phyloP scores from a whole-genome alignment of 176 grass and related monocot species.

The Echinochloa phyllopogon region DNA sequence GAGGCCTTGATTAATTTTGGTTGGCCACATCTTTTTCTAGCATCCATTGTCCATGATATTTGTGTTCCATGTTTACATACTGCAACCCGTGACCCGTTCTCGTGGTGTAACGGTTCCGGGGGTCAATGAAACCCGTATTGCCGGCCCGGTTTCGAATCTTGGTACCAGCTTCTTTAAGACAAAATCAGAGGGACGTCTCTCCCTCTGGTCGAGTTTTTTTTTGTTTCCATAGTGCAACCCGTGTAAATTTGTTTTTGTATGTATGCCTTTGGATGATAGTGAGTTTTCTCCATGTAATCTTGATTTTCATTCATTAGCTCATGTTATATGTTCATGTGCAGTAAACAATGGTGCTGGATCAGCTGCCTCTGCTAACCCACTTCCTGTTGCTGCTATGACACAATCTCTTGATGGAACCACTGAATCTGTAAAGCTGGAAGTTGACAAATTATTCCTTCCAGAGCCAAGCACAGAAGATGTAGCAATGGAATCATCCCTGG shows the following conservation, averaged over 20 bases:
- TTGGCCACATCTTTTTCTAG: conserved; percentile 6
- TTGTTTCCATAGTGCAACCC: neutral
- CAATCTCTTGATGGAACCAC: conserved; percentile 17
- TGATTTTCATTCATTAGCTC: conserved; percentile 16
- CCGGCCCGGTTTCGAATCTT: too few species aligned
- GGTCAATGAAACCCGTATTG: too few species aligned
- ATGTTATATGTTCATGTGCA: conserved; percentile 41
- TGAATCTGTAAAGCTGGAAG: conserved; percentile 5
- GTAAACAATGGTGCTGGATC: conserved; percentile 25
- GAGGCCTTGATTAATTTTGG: conserved; percentile 2
- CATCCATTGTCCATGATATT: neutral
- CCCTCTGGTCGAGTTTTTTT: too few species aligned
- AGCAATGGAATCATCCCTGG: neutral
- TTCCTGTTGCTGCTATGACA: conserved; percentile 23
- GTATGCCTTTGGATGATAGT: neutral
- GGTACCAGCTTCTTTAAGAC: too few species aligned
- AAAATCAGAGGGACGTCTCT: too few species aligned
- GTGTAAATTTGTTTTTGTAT: neutral
- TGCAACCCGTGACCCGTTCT: neutral
- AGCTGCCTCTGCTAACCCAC: conserved; percentile 22
- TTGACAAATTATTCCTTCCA: neutral
- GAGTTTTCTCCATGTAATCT: conserved; percentile 1
- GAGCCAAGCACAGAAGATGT: conserved; percentile 3
- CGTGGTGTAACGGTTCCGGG: too few species aligned
- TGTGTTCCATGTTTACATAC: neutral